These are phyloP conservation scores for Taphrina wiesneri DNA, from an alignment of 1,139 yeast species.

Conservation along the genomic window DNA sequence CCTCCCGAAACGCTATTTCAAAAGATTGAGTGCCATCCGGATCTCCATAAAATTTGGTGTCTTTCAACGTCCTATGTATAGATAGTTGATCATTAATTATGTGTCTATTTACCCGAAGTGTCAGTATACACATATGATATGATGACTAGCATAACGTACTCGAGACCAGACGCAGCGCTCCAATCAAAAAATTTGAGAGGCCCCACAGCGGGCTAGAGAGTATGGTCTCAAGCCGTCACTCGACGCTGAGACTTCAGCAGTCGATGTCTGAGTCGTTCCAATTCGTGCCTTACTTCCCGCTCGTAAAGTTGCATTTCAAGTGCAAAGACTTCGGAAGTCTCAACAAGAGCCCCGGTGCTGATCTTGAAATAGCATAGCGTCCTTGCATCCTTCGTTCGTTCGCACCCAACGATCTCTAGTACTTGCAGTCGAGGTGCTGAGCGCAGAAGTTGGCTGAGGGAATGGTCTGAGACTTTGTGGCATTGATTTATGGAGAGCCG, in stretches of 20 bases:
- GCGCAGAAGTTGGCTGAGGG: conserved; percentile 64
- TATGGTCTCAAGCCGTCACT: neutral
- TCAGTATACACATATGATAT: too few relatives aligned
- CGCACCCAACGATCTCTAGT: conserved; percentile 70
- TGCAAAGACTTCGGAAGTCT: conserved; percentile 16
- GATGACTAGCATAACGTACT: too few relatives aligned
- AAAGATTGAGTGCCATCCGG: too few relatives aligned
- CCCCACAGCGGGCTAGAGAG: too few relatives aligned
- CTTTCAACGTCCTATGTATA: too few relatives aligned
- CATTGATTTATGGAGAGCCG: conserved; percentile 81
- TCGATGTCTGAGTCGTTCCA: conserved; percentile 1
- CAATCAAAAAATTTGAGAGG: too few relatives aligned
- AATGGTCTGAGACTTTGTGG: conserved; percentile 60
- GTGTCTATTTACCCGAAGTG: too few relatives aligned
- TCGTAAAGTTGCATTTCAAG: conserved; percentile 16
- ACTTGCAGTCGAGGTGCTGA: conserved; percentile 67
- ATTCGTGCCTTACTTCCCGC: conserved; percentile 6
- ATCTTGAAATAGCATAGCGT: conserved; percentile 67
- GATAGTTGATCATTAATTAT: too few relatives aligned
- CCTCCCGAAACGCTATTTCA: too few relatives aligned
- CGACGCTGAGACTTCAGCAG: conserved; percentile 7
- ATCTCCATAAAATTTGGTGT: too few relatives aligned
- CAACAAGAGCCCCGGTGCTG: conserved; percentile 24
- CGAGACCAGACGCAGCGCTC: too few relatives aligned
- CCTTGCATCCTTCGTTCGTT: conserved; percentile 58